A percentile compares a stretch with the other conserved stretches of the same genome.
Evolutionary conservation across 176 grass and related monocot genomes (phyloP).

Genomic region (Oryza nivara): DNA sequence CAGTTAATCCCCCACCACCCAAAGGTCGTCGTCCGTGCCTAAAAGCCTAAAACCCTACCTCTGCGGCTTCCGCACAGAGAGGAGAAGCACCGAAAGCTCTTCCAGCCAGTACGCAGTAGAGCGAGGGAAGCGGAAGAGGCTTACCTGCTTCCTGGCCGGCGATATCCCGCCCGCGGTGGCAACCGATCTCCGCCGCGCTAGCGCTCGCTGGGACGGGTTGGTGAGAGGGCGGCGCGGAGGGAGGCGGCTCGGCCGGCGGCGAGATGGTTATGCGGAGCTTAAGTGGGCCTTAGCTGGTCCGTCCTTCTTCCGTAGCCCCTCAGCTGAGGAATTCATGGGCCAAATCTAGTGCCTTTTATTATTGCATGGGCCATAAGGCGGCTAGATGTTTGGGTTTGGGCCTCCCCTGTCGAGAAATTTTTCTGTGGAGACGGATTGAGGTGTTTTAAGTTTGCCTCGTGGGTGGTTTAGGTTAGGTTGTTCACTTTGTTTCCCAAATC

Average conservation of each 20-base stretch:
- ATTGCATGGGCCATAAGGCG: neutral
- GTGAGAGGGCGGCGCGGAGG: neutral
- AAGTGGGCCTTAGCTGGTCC: neutral
- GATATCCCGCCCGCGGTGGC: neutral
- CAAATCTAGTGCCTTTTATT: neutral
- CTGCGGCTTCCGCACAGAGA: neutral
- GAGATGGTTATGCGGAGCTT: neutral
- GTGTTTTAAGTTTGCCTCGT: too few relatives aligned
- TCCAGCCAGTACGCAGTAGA: neutral
- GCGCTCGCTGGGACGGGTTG: neutral
- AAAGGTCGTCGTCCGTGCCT: neutral
- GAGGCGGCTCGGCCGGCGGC: neutral
- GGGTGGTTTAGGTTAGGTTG: too few relatives aligned
- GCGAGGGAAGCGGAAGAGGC: neutral
- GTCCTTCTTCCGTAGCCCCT: neutral
- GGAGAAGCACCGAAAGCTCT: neutral
- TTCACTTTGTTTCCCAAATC: too few relatives aligned
- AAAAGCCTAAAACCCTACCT: constrained; percentile 23
- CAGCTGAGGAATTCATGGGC: neutral
- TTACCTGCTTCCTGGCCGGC: neutral
- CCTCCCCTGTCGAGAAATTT: too few relatives aligned
- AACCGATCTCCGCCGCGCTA: neutral
- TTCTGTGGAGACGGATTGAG: too few relatives aligned
- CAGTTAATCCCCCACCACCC: neutral
- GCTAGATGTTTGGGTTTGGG: neutral